Evolutionary conservation across 371 early-diverging fungal species (phyloP), one percentile per base, ranked within the genome.

Genomic region (Mucor circinelloides): DNA sequence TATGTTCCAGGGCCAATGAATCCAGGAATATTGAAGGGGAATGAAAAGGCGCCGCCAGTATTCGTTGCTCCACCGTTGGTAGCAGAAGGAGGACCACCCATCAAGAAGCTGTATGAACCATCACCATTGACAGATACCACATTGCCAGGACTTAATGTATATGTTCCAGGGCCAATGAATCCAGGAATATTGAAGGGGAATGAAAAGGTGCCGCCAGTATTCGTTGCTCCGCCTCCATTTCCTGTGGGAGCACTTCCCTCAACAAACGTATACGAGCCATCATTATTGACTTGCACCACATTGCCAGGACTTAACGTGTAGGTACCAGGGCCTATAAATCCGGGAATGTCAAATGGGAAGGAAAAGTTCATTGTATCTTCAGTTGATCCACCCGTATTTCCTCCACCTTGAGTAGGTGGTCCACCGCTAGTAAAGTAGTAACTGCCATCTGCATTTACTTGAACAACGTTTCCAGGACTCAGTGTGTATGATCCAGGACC

Each of bases 1-100:
- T 67, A 67, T n/a, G 27, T 48, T 27, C 64, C 64, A 23, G 64
- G 58, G 12, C 64, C 67, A 46, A 4, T 60, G 31, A 42, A 67
- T 12, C 55, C 55, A 15, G 55, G 60, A 32, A 67, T 30, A 21
- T 13, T 34, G 54, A 62, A 62, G 5, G 48, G 48, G 50, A 61
- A n/a, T 15, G 42, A 40, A 13, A 17, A 40, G 42, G 2, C 13
- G 42, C 42, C 42, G 6, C 42, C 42, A 15, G 42, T 40, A 13
- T 32, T 32, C 3, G 8, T 8, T 32, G 32, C 32, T 40, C 42
- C 42, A 17, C 42, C 42, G 15, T 40, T n/a, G 6, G 3, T 42
- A 6, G 10, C 34, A 34, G 34, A 9, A 8, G 34, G 34, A 34
- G 34, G 34, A n/a, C n/a, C 6, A 5, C 42, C 42, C 17, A 4